A percentile compares a stretch with the other conserved stretches of the same genome.
These are phyloP conservation scores for Dryadomyces quercus-mongolicae DNA, from an alignment of 2,329 filamentous ascomycete species.

Conservation along the genomic window DNA sequence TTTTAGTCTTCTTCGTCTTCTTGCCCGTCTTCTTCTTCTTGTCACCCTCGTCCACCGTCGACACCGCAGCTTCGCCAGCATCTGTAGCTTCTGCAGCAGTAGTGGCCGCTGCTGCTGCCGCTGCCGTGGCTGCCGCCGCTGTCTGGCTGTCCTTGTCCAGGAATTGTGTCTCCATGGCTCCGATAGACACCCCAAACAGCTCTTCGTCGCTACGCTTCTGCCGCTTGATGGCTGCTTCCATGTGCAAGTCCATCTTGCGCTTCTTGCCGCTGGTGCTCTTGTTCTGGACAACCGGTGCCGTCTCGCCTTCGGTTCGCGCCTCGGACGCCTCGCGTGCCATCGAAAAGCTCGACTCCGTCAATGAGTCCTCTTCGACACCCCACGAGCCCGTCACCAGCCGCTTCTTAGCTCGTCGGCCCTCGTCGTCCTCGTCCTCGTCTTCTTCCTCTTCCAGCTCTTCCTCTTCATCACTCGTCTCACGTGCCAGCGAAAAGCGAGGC, in stretches of 20 bases:
- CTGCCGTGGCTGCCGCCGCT: background rate
- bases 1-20: slow-evolving; percentile 70
- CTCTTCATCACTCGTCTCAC: slow-evolving; percentile 49
- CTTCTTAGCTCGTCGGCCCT: slow-evolving; percentile 43
- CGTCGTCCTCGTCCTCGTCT: slow-evolving; percentile 39
- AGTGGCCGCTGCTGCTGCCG: background rate
- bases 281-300: background rate
- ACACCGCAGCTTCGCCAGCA: slow-evolving; percentile 28
- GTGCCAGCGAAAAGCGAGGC: slow-evolving; percentile 44
- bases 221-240: slow-evolving; percentile 61
- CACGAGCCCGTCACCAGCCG: slow-evolving; percentile 33
- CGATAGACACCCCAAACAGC: slow-evolving; percentile 54
- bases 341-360: slow-evolving; percentile 62
- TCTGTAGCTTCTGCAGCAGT: background rate
- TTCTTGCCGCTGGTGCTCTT: slow-evolving; percentile 37
- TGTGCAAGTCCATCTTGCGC: slow-evolving; percentile 59
- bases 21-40: slow-evolving; percentile 49
- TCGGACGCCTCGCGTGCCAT: background rate
- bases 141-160: slow-evolving; percentile 35
- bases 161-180: slow-evolving; percentile 37
- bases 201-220: slow-evolving; percentile 72
- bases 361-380: slow-evolving; percentile 48
- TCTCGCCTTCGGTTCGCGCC: background rate
- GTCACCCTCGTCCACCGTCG: slow-evolving; percentile 24
- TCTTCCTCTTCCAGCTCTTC: slow-evolving; percentile 2